A percentile compares a stretch with the other conserved stretches of the same genome.
These are phyloP conservation scores for Cudoniella acicularis DNA, from an alignment of 495 filamentous ascomycete species.

Conservation along the genomic window DNA sequence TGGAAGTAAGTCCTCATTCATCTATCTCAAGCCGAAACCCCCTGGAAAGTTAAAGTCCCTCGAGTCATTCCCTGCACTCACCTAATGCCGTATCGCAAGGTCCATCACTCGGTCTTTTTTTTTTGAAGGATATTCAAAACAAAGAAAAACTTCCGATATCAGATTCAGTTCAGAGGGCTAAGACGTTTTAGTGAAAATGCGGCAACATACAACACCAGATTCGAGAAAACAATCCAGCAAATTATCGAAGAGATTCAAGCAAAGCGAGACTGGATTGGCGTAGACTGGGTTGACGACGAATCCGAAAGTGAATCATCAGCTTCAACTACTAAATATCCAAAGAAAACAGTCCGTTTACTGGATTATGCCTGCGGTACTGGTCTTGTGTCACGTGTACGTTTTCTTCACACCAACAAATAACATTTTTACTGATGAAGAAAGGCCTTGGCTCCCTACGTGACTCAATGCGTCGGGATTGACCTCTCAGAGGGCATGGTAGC, in stretches of 20 bases:
- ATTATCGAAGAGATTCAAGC: conserved; percentile 22
- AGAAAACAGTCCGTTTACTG: conserved; percentile 16
- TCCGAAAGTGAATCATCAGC: conserved; percentile 5
- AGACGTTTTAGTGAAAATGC: conserved; percentile 20
- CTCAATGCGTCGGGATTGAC: conserved; percentile 24
- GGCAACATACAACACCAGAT: conserved; percentile 25
- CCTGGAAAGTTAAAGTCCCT: too few species aligned
- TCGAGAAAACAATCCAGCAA: conserved; percentile 23
- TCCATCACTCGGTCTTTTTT: too few species aligned
- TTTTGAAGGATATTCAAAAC: too few species aligned
- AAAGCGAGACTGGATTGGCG: conserved; percentile 24
- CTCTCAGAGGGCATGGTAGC: conserved; percentile 24
- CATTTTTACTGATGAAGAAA: conserved; percentile 7
- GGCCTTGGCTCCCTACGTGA: conserved; percentile 25
- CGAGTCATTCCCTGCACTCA: too few species aligned
- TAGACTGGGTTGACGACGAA: conserved; percentile 21
- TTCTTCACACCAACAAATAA: not conserved
- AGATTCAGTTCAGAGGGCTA: too few species aligned
- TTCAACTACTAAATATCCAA: not conserved
- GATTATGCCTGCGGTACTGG: conserved; percentile 31
- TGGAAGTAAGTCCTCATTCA: conserved; percentile 20
- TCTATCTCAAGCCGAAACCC: too few species aligned
- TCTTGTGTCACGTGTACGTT: conserved; percentile 25
- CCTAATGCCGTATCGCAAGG: too few species aligned
- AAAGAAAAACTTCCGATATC: too few species aligned